Evolutionary conservation across 2,329 filamentous ascomycete genomes (phyloP).

Genomic region (Polychaeton citri): DNA sequence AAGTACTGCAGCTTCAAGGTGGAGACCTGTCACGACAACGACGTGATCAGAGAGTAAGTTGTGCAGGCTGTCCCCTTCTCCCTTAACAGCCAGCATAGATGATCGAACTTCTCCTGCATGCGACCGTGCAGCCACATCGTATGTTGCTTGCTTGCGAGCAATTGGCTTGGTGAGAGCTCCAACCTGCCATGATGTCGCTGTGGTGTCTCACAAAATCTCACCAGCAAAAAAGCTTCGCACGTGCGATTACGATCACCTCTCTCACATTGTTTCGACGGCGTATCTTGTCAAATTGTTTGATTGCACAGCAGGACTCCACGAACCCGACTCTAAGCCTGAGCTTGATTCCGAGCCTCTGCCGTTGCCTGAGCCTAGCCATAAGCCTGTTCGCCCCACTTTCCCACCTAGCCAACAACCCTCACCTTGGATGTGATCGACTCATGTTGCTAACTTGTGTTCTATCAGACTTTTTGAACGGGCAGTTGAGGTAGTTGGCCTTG

Average conservation of each 20-base stretch:
- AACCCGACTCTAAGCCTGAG: not conserved
- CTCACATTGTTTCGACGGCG: not conserved
- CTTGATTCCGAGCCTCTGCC: not conserved
- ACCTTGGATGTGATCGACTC: not conserved
- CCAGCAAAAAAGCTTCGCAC: not conserved
- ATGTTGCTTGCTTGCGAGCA: not conserved
- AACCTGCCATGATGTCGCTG: constrained; percentile 2
- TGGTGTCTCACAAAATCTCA: not conserved
- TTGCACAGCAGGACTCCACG: not conserved
- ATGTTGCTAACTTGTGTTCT: constrained; percentile 1
- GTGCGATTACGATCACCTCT: not conserved
- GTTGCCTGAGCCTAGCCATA: not conserved
- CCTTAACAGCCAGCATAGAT: constrained; percentile 9
- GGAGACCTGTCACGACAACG: constrained; percentile 87
- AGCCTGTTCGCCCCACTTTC: not conserved
- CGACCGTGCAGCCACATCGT: not conserved
- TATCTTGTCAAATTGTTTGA: not conserved
- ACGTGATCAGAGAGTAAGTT: constrained; percentile 99
- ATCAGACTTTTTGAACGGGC: constrained; percentile 83
- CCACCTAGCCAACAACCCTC: not conserved
- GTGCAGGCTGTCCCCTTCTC: constrained; percentile 48
- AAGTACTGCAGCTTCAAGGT: constrained; percentile 97
- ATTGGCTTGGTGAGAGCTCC: constrained; percentile 16
- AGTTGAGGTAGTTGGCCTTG: constrained; percentile 69
- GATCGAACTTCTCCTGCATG: constrained; percentile 1